phyloP scores from a whole-genome alignment of 768 basidiomycete genomes.

The Tulasnella sp. region DNA sequence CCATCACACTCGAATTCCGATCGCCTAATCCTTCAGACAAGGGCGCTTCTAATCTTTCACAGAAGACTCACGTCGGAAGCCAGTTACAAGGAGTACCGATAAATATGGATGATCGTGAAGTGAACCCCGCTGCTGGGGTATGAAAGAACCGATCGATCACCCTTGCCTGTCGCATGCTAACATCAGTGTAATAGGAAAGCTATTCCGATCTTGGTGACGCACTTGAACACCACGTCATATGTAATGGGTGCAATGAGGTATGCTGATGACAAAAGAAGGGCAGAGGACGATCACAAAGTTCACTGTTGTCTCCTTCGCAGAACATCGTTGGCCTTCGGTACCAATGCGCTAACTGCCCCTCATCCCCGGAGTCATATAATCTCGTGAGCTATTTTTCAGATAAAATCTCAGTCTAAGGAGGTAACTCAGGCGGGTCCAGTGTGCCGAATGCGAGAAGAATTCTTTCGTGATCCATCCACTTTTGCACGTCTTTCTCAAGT shows the following conservation, averaged over 20 bases:
- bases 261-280: not conserved
- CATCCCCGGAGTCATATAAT: constrained; percentile 69
- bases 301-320: constrained; percentile 45
- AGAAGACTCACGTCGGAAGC: no score
- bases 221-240: constrained; percentile 62
- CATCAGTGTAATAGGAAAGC: no score
- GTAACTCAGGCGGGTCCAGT: constrained; percentile 52
- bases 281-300: not conserved
- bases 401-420: constrained; percentile 10
- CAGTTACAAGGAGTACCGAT: no score
- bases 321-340: constrained; percentile 77
- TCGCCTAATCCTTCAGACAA: no score
- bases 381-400: constrained; percentile 51
- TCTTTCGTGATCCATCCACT: constrained; percentile 86
- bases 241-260: constrained; percentile 65
- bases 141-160: no score
- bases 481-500: constrained; percentile 84
- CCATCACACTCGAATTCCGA: no score
- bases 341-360: constrained; percentile 90
- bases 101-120: no score
- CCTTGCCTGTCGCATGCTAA: no score
- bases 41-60: no score
- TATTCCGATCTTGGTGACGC: constrained; percentile 21
- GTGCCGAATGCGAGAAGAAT: constrained; percentile 72
- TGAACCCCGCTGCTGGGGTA: no score